Evolutionary conservation across 1,139 yeast species (phyloP), one percentile per base, ranked within the genome.

Genomic region (Pneumocystis murina): DNA sequence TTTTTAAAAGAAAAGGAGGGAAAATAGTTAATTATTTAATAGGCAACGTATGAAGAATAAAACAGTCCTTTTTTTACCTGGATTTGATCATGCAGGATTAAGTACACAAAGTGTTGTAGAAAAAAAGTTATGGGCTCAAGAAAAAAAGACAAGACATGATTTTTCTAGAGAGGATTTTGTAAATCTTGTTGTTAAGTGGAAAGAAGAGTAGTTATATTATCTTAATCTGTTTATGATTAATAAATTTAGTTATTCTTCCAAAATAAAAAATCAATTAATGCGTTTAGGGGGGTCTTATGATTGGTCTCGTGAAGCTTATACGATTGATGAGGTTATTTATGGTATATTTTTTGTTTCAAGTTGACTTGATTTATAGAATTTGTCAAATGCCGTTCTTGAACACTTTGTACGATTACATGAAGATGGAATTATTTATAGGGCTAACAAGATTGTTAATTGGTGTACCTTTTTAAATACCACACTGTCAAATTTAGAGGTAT

Each of bases 21-120:
- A 14, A 10, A 10, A 24, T 10, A 5, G 28, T 48, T 24, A 24
- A 48, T 24, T 20, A 14, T 12, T 24, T 7, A 3, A 24, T 12
- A 48, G 55, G 55, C 84, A 94, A 80, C 86, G 98, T 80, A 92
- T 92, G 98, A 86, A 85, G 77, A 98, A 98, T 64, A 88, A 87
- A 77, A 90, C 97, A 62, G 91, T 92, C 28, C 79, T 92, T 68
- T 94, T 87, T 76, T 76, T 92, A 68, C 98, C 98, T 62, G 99
- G 99, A 59, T 92, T 92, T 72, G 98, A 92, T 76, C 99, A 92
- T 74, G 98, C 98, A 38, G 99, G 99, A 81, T 91, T 92, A 76
- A 95, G 97, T 61, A 94, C 98, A 28, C 99, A 92, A 76, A 88
- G 97, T 33, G 98, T 94, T 69, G 98, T 92, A 68, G 99, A 92